phyloP scores from a whole-genome alignment of 192 early-diverging fungal species.

The Backusella australiensis region DNA sequence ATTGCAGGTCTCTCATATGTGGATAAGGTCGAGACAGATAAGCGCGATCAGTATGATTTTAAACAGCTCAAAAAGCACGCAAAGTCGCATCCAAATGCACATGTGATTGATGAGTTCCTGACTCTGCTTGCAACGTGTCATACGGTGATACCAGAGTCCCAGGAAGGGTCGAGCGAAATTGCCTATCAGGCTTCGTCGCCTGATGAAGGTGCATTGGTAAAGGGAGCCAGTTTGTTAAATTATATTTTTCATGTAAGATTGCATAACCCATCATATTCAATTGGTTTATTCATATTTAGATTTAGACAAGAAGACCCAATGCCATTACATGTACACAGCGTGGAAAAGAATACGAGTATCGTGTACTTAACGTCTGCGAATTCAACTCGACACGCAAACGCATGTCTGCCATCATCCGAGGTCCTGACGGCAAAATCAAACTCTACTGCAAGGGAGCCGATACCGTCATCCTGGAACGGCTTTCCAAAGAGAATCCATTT shows the following conservation, averaged over 20 bases:
- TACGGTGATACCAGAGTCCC: slow-evolving; percentile 93
- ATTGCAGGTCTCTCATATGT: slow-evolving; percentile 93
- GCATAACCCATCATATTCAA: not conserved
- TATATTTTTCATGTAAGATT: slow-evolving; percentile 58
- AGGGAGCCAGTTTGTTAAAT: slow-evolving; percentile 62
- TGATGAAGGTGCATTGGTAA: slow-evolving; percentile 93
- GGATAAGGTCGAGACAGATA: slow-evolving; percentile 86
- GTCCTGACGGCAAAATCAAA: slow-evolving; percentile 82
- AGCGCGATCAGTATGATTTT: slow-evolving; percentile 73
- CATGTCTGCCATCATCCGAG: slow-evolving; percentile 91
- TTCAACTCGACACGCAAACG: slow-evolving; percentile 99
- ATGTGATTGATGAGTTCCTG: slow-evolving; percentile 86
- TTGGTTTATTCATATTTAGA: not conserved
- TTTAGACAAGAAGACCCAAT: slow-evolving; percentile 53
- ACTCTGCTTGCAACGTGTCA: slow-evolving; percentile 91
- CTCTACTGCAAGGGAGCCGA: slow-evolving; percentile 98
- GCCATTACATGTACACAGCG: slow-evolving; percentile 50
- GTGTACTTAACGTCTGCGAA: slow-evolving; percentile 95
- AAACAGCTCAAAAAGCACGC: slow-evolving; percentile 61
- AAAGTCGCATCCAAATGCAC: slow-evolving; percentile 53
- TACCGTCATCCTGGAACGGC: slow-evolving; percentile 92
- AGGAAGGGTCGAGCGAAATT: slow-evolving; percentile 62
- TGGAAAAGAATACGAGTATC: slow-evolving; percentile 64
- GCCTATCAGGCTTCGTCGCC: slow-evolving; percentile 95
- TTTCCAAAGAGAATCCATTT: slow-evolving; percentile 62